Percentiles rank a stretch among this genome's conserved stretches.
Evolutionary conservation across 768 basidiomycete species (phyloP).

Genomic region (Mycena chlorophos): DNA sequence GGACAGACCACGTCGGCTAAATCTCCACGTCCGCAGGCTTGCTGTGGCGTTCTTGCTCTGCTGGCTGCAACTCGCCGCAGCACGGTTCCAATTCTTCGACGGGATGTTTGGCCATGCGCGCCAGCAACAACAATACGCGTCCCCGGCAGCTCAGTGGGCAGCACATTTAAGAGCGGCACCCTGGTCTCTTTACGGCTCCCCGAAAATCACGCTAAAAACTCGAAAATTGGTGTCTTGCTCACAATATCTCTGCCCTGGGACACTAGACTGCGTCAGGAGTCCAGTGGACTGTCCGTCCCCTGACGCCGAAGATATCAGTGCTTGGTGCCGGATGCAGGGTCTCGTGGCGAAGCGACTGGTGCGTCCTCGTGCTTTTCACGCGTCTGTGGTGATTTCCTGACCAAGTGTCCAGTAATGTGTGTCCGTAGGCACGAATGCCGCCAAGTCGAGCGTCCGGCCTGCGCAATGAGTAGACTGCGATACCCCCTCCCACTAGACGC

Average conservation of each 20-base stretch:
- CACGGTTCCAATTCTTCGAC: conserved; percentile 81
- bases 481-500: neutral
- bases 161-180: conserved; percentile 65
- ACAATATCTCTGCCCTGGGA: conserved; percentile 73
- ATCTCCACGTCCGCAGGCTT: too few relatives aligned
- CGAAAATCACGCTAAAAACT: neutral
- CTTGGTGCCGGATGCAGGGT: conserved; percentile 60
- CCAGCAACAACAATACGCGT: conserved; percentile 55
- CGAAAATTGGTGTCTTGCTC: conserved; percentile 72
- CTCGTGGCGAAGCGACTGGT: conserved; percentile 35
- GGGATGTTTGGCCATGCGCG: conserved; percentile 70
- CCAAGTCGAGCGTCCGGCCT: conserved; percentile 56
- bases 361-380: neutral
- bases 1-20: too few relatives aligned
- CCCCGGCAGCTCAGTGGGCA: conserved; percentile 62
- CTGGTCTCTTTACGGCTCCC: conserved; percentile 21
- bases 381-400: conserved; percentile 50
- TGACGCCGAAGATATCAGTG: conserved; percentile 74
- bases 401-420: conserved; percentile 68
- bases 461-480: conserved; percentile 28
- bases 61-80: conserved; percentile 37
- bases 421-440: conserved; percentile 68
- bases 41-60: neutral
- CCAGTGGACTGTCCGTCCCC: conserved; percentile 80
- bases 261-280: conserved; percentile 63